Base-by-base conservation (phyloP, 257 asterid species). In the Handroanthus guayacan region DNA sequence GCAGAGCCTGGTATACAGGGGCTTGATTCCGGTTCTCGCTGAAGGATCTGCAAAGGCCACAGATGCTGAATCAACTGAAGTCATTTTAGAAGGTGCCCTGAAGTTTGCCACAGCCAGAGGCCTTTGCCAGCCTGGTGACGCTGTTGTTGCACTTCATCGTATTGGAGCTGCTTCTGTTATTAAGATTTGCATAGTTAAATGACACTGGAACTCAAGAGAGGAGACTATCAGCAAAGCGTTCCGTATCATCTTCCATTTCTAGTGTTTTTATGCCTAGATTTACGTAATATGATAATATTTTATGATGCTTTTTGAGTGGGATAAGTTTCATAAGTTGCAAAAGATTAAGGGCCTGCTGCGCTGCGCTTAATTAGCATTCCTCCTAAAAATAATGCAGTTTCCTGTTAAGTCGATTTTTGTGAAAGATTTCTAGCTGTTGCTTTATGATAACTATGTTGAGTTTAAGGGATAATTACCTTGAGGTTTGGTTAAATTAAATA, bases 41-140 rank as follows among this genome's bases (percentile, higher is more conserved):
- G 97, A 92, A 75, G 97, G 97, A 1, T 88, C 97, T 0, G 92
- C 96, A 0, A 92, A 86, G 48, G 94, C 96, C 17, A 89, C 97
- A 0, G 95, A 89, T 74, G 82, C 93, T 0, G 97, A 92, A 62
- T 89, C 97, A 17, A 90, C 95, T 12, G 95, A 92, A 66, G 97
- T 84, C n/a, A 87, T 90, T 14, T 44, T 92, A 72, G 89, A 82
- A 74, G 90, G 91, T 6, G 87, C 95, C 3, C 48, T 90, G 86
- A 87, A 71, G 64, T 76, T 86, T 2, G 96, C 96, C 3, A 77
- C 82, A 0, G 66, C 55, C 4, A 87, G 81, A 54, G 91, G 95
- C 14, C 88, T 92, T 71, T 92, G 97, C 88, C 62, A 63, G 83
- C 57, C 86, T 2, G 97, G 95, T 20, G 97, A 92, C 54, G 95